Evolutionary conservation across 2,329 filamentous ascomycete genomes (phyloP), one percentile per base, ranked within the genome.

Genomic region (Pseudocercospora cruenta): DNA sequence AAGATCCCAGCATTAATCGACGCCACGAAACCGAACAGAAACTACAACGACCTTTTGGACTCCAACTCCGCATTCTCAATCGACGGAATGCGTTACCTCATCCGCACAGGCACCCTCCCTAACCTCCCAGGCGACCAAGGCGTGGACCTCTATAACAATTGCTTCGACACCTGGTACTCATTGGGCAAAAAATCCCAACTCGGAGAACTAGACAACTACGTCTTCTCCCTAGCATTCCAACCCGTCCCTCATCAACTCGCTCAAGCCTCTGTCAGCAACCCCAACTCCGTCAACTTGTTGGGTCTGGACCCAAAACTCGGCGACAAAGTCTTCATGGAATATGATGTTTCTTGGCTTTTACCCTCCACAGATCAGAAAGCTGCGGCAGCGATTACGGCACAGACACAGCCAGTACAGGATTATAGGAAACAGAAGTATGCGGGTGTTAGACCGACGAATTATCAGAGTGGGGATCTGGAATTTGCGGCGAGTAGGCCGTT

Each of bases 51-150:
- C 14, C 63, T 71, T 14, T 26, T 72, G 49, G 59, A 70, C 49
- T 39, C 63, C 28, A 71, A 71, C 64, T 62, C 62, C 51, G 45
- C 22, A 8, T 69, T 70, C 59, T 68, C 69, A 9, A 31, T 70
- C 14, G 22, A 62, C 1, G 70, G 69, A 12, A 60, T 78, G 69
- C 79, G 79, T n/a, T 81, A 80, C 64, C 74, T 73, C 22, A 81
- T 81, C 63, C 76, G 76, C 26, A 79, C 78, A 0, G 79, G 80
- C 64, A 80, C 79, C 4, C 76, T 75, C 0, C 79, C 79, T 12
- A 72, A 70, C 24, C 69, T 81, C 2, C 68, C 69, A 26, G 68
- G 64, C 8, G 53, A 55, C 1, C 58, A 64, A 31, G 69, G 69
- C 16, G 16, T 69, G 7, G 69, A 71, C 24, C 26, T 71, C 14